Percentiles rank a stretch among this genome's conserved stretches.
These are phyloP conservation scores for Biancaea sappan DNA, from an alignment of 306 rosid species.

Conservation along the genomic window DNA sequence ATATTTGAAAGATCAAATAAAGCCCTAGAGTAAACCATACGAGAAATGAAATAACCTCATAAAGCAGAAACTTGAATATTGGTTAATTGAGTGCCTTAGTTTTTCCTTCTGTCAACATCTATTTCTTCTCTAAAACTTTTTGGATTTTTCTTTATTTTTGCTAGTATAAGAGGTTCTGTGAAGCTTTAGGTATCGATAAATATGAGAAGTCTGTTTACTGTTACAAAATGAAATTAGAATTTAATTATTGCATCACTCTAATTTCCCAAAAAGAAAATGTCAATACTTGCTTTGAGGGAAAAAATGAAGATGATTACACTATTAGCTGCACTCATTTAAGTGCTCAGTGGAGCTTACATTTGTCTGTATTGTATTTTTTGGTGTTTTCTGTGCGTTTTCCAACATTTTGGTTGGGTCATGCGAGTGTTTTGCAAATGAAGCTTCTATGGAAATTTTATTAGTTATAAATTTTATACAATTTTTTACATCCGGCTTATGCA, in stretches of 20 bases:
- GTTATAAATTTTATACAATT: not conserved
- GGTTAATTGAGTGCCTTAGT: slow-evolving; percentile 1
- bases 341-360: not conserved
- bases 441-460: not conserved
- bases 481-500: slow-evolving; percentile 5
- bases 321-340: not conserved
- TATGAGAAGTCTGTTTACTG: not conserved
- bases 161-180: not conserved
- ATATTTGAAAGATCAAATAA: slow-evolving; percentile 5
- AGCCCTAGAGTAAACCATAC: not conserved
- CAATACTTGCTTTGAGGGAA: not conserved
- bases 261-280: not conserved
- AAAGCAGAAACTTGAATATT: not conserved
- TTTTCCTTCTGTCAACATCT: not conserved
- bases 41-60: not conserved
- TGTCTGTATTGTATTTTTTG: not conserved
- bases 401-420: not conserved
- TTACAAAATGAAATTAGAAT: not conserved
- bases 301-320: not conserved
- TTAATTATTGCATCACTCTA: not conserved
- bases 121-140: not conserved
- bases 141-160: not conserved
- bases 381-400: not conserved
- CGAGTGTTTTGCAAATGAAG: not conserved
- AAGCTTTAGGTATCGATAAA: not conserved